Percentiles rank a stretch among this genome's conserved stretches.
Conservation (phyloP, 1,284 basidiomycete genomes). For the Athelia sp. region DNA sequence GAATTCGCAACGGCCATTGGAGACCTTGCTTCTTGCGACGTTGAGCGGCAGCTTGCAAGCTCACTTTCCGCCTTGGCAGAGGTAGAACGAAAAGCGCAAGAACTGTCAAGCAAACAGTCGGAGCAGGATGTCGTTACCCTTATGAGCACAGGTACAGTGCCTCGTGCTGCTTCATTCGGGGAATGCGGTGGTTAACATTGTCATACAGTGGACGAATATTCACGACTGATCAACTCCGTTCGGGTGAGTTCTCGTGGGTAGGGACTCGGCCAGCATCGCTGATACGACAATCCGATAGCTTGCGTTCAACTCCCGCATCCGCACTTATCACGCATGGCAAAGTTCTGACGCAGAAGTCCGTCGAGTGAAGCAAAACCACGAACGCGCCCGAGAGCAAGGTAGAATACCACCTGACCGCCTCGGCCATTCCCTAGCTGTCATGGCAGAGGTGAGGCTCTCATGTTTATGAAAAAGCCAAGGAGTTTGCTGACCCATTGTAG, state of each 20-base stretch:
- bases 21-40: conserved; percentile 69
- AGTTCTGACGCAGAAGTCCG: conserved; percentile 71
- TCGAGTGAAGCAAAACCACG: conserved; percentile 71
- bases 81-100: conserved; percentile 68
- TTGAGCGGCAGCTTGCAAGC: conserved; percentile 68
- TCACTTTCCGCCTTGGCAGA: conserved; percentile 68
- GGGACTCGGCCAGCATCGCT: not conserved
- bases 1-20: conserved; percentile 70
- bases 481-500: conserved; percentile 32
- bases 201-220: conserved; percentile 79
- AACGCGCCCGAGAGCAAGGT: conserved; percentile 75
- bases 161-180: not conserved
- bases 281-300: conserved; percentile 37
- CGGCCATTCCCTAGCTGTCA: conserved; percentile 64
- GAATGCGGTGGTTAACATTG: conserved; percentile 4
- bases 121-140: conserved; percentile 76
- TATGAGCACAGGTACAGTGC: conserved; percentile 60
- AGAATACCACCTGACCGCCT: conserved; percentile 62
- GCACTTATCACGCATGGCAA: conserved; percentile 80
- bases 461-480: not conserved
- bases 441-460: conserved; percentile 62
- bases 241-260: conserved; percentile 49
- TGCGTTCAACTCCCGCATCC: conserved; percentile 83
- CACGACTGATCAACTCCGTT: conserved; percentile 86
- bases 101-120: conserved; percentile 66